Conservation (phyloP, 1,139 yeast species). For the Maudiozyma humilis region DNA sequence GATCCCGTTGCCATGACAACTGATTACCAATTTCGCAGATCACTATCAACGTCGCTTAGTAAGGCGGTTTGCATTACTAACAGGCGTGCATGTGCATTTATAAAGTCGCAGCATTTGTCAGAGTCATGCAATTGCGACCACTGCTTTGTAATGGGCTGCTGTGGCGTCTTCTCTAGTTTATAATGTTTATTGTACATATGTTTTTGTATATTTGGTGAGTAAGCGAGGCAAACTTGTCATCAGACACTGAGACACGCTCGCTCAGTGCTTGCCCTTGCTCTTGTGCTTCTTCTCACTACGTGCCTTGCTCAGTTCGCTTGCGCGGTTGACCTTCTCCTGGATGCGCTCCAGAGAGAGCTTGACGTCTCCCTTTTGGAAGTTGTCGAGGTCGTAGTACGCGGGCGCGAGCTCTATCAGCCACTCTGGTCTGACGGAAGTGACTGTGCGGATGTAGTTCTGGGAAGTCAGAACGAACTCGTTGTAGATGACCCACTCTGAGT, state of each 20-base stretch:
- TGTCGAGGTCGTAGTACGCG: conserved; percentile 65
- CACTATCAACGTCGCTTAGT: background rate
- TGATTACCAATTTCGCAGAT: background rate
- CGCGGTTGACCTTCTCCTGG: conserved; percentile 42
- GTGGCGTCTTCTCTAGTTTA: background rate
- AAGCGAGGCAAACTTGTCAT: no score
- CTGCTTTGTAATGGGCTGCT: background rate
- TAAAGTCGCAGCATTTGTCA: no score
- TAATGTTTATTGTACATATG: background rate
- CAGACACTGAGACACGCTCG: background rate
- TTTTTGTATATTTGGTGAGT: no score
- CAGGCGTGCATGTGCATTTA: no score
- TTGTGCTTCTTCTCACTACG: conserved; percentile 24
- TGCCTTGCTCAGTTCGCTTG: conserved; percentile 34
- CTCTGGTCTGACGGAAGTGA: conserved; percentile 84
- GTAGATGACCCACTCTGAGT: conserved; percentile 88
- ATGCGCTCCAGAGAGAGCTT: conserved; percentile 70
- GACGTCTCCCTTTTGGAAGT: conserved; percentile 77
- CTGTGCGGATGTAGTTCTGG: conserved; percentile 89
- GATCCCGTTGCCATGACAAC: background rate
- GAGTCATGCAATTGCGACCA: background rate
- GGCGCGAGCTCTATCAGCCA: conserved; percentile 83
- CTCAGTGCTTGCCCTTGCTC: conserved; percentile 8
- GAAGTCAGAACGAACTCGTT: conserved; percentile 92
- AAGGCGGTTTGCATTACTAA: no score